These are phyloP conservation scores for Sclerotinia subarctica DNA, from an alignment of 2,329 filamentous ascomycete species.

Conservation along the genomic window DNA sequence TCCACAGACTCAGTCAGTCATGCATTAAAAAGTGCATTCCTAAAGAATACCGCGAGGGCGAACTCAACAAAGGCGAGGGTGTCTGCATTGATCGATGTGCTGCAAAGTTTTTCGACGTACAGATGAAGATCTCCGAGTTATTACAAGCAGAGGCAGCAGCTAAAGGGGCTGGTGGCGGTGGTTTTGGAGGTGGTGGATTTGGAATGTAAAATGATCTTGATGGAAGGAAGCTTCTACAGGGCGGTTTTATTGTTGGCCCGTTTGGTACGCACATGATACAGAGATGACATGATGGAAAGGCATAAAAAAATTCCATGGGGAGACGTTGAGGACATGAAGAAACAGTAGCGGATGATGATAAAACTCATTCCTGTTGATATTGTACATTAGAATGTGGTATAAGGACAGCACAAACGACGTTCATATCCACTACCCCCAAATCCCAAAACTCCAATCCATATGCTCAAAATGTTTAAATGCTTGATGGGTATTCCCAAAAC, in stretches of 20 bases:
- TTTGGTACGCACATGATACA: background rate
- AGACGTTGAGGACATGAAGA: constrained; percentile 3
- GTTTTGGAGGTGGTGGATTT: constrained; percentile 44
- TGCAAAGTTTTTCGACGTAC: constrained; percentile 97
- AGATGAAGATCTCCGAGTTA: constrained; percentile 95
- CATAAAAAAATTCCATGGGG: constrained; percentile 1
- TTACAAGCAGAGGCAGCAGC: constrained; percentile 83
- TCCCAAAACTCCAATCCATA: constrained; percentile 22
- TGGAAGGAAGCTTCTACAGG: background rate
- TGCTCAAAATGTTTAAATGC: constrained; percentile 20
- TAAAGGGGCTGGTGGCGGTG: constrained; percentile 55
- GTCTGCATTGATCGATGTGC: constrained; percentile 98
- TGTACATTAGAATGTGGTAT: constrained; percentile 31
- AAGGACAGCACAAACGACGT: constrained; percentile 22
- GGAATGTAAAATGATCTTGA: constrained; percentile 38
- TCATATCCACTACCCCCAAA: constrained; percentile 26
- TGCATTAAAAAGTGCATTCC: constrained; percentile 96
- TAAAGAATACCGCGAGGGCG: constrained; percentile 85
- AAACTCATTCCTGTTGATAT: constrained; percentile 7
- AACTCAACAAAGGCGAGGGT: constrained; percentile 98
- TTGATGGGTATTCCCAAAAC: constrained; percentile 23
- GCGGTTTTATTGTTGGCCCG: background rate
- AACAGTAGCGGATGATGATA: background rate
- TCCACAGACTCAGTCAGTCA: constrained; percentile 71
- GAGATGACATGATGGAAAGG: background rate